Evolutionary conservation across 1,139 yeast genomes (phyloP).

Genomic region (Suhomyces yuchorum): DNA sequence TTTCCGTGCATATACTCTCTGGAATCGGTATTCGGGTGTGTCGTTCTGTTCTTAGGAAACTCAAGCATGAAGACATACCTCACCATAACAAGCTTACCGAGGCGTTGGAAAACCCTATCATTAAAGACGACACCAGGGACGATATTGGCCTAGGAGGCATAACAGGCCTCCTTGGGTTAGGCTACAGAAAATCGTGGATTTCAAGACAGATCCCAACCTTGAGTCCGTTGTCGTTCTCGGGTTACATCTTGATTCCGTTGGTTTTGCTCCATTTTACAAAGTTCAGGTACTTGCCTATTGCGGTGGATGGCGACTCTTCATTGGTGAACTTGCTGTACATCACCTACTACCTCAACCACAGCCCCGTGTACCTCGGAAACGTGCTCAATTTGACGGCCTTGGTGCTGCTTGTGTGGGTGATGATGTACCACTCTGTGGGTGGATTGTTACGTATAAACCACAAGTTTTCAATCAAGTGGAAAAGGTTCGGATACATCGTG

Average conservation of each 20-base stretch:
- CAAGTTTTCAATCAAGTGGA: conserved; percentile 33
- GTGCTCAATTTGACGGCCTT: conserved; percentile 25
- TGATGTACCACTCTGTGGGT: conserved; percentile 39
- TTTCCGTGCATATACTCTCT: conserved; percentile 51
- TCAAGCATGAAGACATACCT: conserved; percentile 7
- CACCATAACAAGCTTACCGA: conserved; percentile 1
- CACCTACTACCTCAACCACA: conserved; percentile 40
- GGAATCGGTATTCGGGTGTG: conserved; percentile 52
- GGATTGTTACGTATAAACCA: conserved; percentile 37
- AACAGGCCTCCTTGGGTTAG: conserved; percentile 54
- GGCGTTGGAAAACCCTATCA: conserved; percentile 17
- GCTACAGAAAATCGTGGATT: conserved; percentile 50
- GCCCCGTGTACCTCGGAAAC: conserved; percentile 23
- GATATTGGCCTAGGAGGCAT: conserved; percentile 64
- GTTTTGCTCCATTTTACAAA: conserved; percentile 50
- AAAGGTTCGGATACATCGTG: conserved; percentile 37
- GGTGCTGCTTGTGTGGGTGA: conserved; percentile 25
- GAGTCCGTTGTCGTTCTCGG: conserved; percentile 60
- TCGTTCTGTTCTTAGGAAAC: conserved; percentile 13
- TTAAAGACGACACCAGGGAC: conserved; percentile 37
- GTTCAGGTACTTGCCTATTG: conserved; percentile 52
- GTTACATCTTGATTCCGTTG: conserved; percentile 54
- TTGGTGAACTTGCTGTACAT: conserved; percentile 57
- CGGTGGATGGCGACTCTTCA: conserved; percentile 66
- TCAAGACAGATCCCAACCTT: conserved; percentile 35